Conservation (phyloP, 257 asterid species). For the Solanum pinnatisectum region DNA sequence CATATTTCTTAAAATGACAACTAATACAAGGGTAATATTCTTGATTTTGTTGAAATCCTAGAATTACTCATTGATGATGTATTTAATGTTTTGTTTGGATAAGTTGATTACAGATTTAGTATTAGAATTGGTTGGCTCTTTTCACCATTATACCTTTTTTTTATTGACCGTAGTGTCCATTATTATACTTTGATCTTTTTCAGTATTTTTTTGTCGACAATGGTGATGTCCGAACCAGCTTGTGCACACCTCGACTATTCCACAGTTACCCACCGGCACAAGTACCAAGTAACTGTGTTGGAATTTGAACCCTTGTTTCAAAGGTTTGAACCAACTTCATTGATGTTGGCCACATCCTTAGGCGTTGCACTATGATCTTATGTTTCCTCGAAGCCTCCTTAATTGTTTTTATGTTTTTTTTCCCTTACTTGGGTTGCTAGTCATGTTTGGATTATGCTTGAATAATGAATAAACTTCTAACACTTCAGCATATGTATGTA, state of each 20-base stretch:
- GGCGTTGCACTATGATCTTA: neutral
- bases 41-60: neutral
- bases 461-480: neutral
- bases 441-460: neutral
- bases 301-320: neutral
- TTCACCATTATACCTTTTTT: neutral
- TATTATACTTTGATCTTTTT: neutral
- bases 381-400: neutral
- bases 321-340: neutral
- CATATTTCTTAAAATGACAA: neutral
- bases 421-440: neutral
- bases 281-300: neutral
- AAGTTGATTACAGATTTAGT: neutral
- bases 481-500: neutral
- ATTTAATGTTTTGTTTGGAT: neutral
- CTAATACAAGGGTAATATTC: neutral
- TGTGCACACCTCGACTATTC: neutral
- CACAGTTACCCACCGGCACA: neutral
- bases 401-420: neutral
- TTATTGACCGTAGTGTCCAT: neutral
- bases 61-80: neutral
- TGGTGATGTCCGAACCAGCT: neutral
- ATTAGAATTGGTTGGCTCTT: neutral
- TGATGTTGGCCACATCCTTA: neutral
- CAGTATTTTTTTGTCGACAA: neutral